Evolutionary conservation across 352 stramenopile genomes (phyloP), one percentile per base, ranked within the genome.

Genomic region (Globisporangium sylvaticum): DNA sequence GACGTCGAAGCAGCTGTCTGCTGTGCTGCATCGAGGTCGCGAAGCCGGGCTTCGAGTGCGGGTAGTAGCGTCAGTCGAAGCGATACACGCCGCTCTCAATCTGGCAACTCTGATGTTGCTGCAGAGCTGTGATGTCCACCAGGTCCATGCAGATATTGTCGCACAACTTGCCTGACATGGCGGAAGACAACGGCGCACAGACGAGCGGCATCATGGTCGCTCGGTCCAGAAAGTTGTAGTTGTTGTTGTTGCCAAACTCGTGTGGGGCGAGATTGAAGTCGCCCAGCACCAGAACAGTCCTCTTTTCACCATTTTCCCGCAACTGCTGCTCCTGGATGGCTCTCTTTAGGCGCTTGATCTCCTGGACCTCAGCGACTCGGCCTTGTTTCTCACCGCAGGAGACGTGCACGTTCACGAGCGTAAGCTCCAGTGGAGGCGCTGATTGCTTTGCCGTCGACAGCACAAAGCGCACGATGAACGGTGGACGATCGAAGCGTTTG

Each of bases 241-340:
- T 0, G 68, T 62, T 37, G 69, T 72, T 22, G 5, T 64, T 62
- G 2, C 74, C 56, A 14, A 83, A 64, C 12, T 90, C 81, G 42
- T 87, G 75, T 0, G 77, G 82, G 1, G 79, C 70, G 48, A 92
- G 70, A 61, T 90, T 90, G 63, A 92, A 90, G 65, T 90, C 82
- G 25, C 82, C 84, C 5, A 92, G 58, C 14, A 90, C 69, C 15
- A 90, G 53, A 4, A 89, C 65, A 25, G 80, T 81, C 5, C 57
- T 22, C 53, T 59, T 22, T 15, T 32, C 53, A 18, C 18, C 27
- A 24, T 61, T 64, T 7, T 62, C 48, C n/a, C 46, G 68, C n/a
- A 44, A 58, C 29, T 62, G 39, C 10, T 58, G 53, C 27, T 29
- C 34, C 7, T 32, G 62, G 14, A 82, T 39, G 31, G 72, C 69